Percentiles rank a stretch among this genome's conserved stretches.
These are phyloP conservation scores for Aspergillus oerlinghausenensis DNA, from an alignment of 2,329 filamentous ascomycete genomes.

Conservation along the genomic window DNA sequence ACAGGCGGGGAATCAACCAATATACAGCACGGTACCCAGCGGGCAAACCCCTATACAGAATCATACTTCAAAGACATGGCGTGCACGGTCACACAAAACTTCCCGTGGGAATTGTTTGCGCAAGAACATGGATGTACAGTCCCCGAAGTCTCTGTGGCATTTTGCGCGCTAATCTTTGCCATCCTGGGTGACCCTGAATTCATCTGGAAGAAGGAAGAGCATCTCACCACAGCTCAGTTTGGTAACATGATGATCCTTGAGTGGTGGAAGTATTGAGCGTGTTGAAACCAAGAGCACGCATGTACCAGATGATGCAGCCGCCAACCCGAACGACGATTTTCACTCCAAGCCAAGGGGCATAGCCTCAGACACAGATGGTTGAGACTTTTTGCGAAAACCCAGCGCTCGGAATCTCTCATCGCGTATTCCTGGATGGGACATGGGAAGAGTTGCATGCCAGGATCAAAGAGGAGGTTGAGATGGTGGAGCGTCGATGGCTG, in stretches of 20 bases:
- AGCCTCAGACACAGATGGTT: neutral
- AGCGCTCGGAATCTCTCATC: neutral
- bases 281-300: neutral
- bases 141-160: slow-evolving; percentile 15
- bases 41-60: slow-evolving; percentile 6
- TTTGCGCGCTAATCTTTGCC: slow-evolving; percentile 16
- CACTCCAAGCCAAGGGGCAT: neutral
- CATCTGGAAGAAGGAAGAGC: neutral
- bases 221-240: neutral
- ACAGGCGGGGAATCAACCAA: neutral
- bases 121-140: slow-evolving; percentile 15
- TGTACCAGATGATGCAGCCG: neutral
- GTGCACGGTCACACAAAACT: slow-evolving; percentile 13
- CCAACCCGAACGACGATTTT: neutral
- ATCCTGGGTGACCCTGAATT: slow-evolving; percentile 9
- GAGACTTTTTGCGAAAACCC: neutral
- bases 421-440: neutral
- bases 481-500: neutral
- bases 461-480: neutral
- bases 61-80: slow-evolving; percentile 24
- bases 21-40: neutral
- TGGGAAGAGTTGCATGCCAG: neutral
- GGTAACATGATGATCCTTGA: neutral
- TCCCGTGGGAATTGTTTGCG: slow-evolving; percentile 24
- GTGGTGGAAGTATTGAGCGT: neutral